Base-by-base conservation (phyloP, 202 grass and related monocot genomes). In the Sporobolus alterniflorus region DNA sequence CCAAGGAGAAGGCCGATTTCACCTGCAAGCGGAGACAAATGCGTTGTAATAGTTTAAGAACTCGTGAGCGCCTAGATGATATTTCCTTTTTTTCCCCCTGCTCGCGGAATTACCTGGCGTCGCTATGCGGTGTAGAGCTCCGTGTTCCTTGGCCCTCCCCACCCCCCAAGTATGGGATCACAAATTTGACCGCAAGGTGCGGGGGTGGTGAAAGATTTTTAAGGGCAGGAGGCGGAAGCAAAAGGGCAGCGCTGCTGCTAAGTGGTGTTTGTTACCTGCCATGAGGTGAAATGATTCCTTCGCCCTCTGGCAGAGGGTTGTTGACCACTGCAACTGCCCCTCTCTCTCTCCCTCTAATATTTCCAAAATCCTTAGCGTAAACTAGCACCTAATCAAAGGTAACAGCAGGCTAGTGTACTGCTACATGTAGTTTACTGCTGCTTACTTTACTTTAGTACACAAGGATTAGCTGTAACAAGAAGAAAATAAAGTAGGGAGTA, bases 281-380 rank as follows among this genome's bases (percentile, higher is more conserved):
- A 69, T 75, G 89, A 87, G 80, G 89, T 90, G 75, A 87, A 90
- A 87, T 87, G 89, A 87, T 90, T 90, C 80, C 76, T 87, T 90
- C 84, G 74, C 83, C 42, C 83, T 86, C 79, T 90, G 79, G 79
- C 88, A 62, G n/a, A 82, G 88, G 69, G 84, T 83, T 83, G 80
- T 80, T 90, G 87, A 71, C 88, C 84, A 80, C 75, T 87, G 50
- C 84, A 87, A 80, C 25, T 26, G 34, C 17, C 56, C 33, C 74
- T n/a, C 43, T 18, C 60, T 22, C 76, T 42, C 20, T 36, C 71
- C 25, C 73, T 30, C 83, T 67, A 28, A 64, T 21, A 73, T 80
- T 76, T 84, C 70, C 80, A 75, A 90, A 87, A 91, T 80, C 89
- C 8, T 76, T 76, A 83, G 79, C 46, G 34, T 87, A 90, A 87